Evolutionary conservation across 306 rosid species (phyloP).

Genomic region (Cucurbita pepo): DNA sequence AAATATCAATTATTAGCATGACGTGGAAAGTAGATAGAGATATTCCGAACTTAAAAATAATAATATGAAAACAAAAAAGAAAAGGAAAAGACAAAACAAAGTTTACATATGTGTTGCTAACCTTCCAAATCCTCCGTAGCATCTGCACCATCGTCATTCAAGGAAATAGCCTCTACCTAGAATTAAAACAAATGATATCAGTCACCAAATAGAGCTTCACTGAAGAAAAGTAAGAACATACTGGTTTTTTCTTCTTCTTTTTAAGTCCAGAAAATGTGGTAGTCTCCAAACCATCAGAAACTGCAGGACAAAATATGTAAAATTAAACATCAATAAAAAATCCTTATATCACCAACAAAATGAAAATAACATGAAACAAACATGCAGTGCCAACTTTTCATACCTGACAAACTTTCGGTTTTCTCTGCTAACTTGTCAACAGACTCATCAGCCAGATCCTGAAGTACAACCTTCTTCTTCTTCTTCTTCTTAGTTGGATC

Average conservation of each 20-base stretch:
- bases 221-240: constrained; percentile 14
- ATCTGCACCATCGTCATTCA: constrained; percentile 51
- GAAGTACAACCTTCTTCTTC: constrained; percentile 52
- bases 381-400: not conserved
- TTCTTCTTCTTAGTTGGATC: constrained; percentile 96
- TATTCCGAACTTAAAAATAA: not conserved
- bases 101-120: constrained; percentile 10
- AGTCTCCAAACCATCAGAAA: constrained; percentile 64
- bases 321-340: not conserved
- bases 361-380: not conserved
- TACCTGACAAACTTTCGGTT: constrained; percentile 70
- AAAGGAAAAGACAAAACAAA: not conserved
- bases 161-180: constrained; percentile 57
- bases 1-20: not conserved
- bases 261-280: constrained; percentile 73
- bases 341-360: not conserved
- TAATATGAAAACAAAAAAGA: not conserved
- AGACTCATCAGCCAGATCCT: constrained; percentile 45
- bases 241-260: constrained; percentile 90
- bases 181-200: constrained; percentile 8
- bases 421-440: constrained; percentile 73
- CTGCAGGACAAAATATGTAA: constrained; percentile 25
- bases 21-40: not conserved
- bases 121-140: constrained; percentile 52
- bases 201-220: not conserved